These are phyloP conservation scores for Colletotrichum sp. DNA, from an alignment of 2,329 filamentous ascomycete species.

Conservation along the genomic window DNA sequence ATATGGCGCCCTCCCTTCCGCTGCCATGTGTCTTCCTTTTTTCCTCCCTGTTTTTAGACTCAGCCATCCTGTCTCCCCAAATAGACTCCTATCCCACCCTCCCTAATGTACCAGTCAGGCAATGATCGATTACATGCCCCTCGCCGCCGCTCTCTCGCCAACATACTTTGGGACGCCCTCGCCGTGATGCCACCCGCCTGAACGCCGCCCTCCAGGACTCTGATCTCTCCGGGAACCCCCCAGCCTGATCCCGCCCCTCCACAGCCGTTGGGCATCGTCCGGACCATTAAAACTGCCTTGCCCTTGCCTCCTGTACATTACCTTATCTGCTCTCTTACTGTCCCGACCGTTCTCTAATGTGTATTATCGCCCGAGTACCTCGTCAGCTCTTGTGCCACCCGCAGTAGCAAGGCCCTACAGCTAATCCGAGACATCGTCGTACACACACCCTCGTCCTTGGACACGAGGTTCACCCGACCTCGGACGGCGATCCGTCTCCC, in stretches of 20 bases:
- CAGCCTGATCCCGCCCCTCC: slow-evolving; percentile 3
- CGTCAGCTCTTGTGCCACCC: neutral
- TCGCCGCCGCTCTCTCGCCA: neutral
- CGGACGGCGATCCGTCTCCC: neutral
- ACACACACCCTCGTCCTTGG: neutral
- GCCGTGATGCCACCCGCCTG: neutral
- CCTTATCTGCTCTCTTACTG: neutral
- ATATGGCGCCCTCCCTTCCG: neutral
- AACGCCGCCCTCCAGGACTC: neutral
- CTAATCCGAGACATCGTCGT: slow-evolving; percentile 6
- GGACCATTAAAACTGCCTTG: neutral
- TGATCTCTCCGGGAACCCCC: neutral
- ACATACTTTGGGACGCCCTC: neutral
- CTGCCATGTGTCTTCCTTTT: neutral
- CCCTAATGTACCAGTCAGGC: neutral
- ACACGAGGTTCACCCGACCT: neutral
- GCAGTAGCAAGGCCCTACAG: neutral
- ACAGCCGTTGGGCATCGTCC: neutral
- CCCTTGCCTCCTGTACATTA: neutral
- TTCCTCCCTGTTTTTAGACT: neutral
- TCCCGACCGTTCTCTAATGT: neutral
- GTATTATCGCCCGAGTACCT: neutral
- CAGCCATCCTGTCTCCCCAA: neutral
- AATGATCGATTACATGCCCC: neutral
- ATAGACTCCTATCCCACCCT: neutral